Conservation (phyloP, 495 filamentous ascomycete species). For the Bombardia bombarda region DNA sequence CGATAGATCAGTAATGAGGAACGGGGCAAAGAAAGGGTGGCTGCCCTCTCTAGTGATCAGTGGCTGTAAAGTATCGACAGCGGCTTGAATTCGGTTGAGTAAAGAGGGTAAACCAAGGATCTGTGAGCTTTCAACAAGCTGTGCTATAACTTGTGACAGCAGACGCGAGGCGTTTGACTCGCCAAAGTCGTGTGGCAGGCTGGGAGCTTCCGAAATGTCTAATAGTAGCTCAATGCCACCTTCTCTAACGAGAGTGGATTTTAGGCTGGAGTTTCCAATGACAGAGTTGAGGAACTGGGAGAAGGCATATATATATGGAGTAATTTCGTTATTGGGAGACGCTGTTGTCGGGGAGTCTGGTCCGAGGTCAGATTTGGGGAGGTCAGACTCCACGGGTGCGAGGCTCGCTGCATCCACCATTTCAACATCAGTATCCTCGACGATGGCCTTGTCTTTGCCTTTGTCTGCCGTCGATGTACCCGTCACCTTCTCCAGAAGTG, state of each 20-base stretch:
- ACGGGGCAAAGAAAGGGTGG: constrained; percentile 53
- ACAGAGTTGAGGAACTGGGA: constrained; percentile 70
- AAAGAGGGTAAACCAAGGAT: constrained; percentile 75
- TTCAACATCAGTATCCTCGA: constrained; percentile 43
- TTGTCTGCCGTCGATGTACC: constrained; percentile 12
- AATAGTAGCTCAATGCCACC: constrained; percentile 81
- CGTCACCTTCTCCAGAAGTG: constrained; percentile 14
- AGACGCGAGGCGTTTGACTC: constrained; percentile 55
- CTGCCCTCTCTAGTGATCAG: constrained; percentile 41
- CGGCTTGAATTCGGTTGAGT: constrained; percentile 60
- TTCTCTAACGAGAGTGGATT: constrained; percentile 63
- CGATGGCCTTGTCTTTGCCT: constrained; percentile 32
- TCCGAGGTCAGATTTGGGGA: background rate
- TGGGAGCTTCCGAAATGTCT: constrained; percentile 71
- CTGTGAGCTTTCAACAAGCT: constrained; percentile 75
- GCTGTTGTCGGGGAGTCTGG: constrained; percentile 1
- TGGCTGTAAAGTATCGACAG: constrained; percentile 57
- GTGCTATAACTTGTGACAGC: constrained; percentile 64
- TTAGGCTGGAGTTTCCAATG: constrained; percentile 67
- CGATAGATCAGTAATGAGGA: constrained; percentile 28
- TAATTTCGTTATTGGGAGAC: constrained; percentile 21
- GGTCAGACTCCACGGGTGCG: background rate
- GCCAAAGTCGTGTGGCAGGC: constrained; percentile 67
- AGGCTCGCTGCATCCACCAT: constrained; percentile 47
- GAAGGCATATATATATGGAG: constrained; percentile 65